Base-by-base conservation (phyloP, 2,329 filamentous ascomycete species). In the Trichoderma guizhouense region DNA sequence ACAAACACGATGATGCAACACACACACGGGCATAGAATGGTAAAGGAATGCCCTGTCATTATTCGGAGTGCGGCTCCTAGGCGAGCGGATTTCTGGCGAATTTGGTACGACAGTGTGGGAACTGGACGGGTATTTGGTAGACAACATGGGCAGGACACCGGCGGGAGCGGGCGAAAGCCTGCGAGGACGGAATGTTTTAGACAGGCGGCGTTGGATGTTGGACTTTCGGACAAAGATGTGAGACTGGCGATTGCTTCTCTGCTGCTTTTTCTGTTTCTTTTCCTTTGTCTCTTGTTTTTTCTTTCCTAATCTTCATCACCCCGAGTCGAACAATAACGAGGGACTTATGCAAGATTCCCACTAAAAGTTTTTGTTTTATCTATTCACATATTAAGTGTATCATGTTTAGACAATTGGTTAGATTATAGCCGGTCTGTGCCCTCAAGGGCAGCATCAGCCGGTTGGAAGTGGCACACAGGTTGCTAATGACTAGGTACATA, bases 351-450 rank as follows among this genome's bases (percentile, higher is more conserved):
- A 43, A 9, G 11, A 43, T 15, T n/a, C 30, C 21, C 63, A 65
- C 12, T 47, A 65, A 24, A 53, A 51, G 12, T 32, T 15, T 58
- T 58, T 53, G 18, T n/a, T 26, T 69, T 61, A 7, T 67, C 28
- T 57, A 5, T 55, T 68, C 57, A 34, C 32, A 32, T 60, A 15
- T 62, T 26, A 24, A 60, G 21, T 53, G 69, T 51, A 65, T 51
- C 39, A 51, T 53, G 60, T 67, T 58, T 72, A 72, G 71, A 72
- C 34, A 53, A 24, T 64, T 34, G 34, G 32, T 30, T 58, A 32
- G 57, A 39, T 57, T 26, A 58, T 65, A 61, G 60, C 24, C n/a
- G 53, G 47, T 69, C 61, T 53, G 55, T 26, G 71, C 57, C 61
- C 71, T 64, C 71, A 36, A 61, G 71, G 58, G 71, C 65, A 9